Base-by-base conservation (phyloP, 306 rosid species). In the Citrullus colocynthis region DNA sequence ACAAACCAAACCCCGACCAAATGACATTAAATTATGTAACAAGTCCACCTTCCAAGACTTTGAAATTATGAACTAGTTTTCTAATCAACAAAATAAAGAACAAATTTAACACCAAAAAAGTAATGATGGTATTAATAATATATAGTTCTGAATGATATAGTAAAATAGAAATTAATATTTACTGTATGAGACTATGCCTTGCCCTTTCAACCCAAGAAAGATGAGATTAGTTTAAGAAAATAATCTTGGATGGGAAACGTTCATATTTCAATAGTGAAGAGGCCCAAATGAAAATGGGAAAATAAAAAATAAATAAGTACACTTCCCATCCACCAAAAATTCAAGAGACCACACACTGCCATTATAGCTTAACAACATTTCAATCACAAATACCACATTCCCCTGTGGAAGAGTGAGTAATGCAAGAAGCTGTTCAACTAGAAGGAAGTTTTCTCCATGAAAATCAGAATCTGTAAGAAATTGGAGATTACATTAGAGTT, bases 401-500 rank as follows among this genome's bases (percentile, higher is more conserved):
- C 48, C 48, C 4, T 4, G 63, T 3, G 11, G 17, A 34, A 74
- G 52, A 28, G 8, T 17, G 49, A 28, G 3, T 45, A 16, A 49
- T 70, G 54, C 13, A 30, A 21, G 76, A n/a, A 45, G 76, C 60
- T 49, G 28, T 74, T 74, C 62, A 74, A 51, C 62, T 18, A 74
- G 61, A 37, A 74, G 20, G 55, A 41, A n/a, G 55, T 70, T 37
- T 73, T 52, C 62, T 36, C 78, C 78, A 54, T 54, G 63, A 18
- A 52, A 34, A 52, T 74, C 28, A 17, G 42, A 52, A 74, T 18
- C 49, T 51, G 63, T 51, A 51, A 74, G 63, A 74, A 17, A 34
- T 54, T 52, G 78, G 59, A 20, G 63, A 73, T 32, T 74, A 74
- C 78, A 74, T 74, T 34, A 74, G 77, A 54, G 63, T 32, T 74